Evolutionary conservation across 371 early-diverging fungal species (phyloP), one percentile per base, ranked within the genome.

Genomic region (Apophysomyces elegans): DNA sequence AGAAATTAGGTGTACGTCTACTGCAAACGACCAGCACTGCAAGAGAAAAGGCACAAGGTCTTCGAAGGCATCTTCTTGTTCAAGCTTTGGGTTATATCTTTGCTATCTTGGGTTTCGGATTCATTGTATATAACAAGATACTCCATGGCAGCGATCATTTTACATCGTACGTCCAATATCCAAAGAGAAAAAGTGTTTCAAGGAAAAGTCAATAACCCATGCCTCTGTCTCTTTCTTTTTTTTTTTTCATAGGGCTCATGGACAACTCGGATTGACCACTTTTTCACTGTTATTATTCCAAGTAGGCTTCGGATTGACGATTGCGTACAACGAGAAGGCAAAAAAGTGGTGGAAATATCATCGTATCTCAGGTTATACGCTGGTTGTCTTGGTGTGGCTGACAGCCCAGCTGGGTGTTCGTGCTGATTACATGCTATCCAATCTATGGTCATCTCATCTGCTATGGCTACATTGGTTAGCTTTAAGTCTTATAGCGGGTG

Each of bases 401-500:
- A 74, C 78, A 16, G 78, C 74, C 11, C 72, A 78, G 21, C 62
- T 79, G 6, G 85, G 85, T 37, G 76, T 79, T 13, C 73, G 77
- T 35, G 70, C 78, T 2, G 80, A 83, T 37, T 83, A 76, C 54
- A 77, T 79, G 65, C 56, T 62, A 12, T 70, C 68, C 43, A 76
- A 76, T 61, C 41, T 80, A 12, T 72, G 69, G 57, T 65, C 64
- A 2, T 44, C 61, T 1, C 47, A 75, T 18, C 47, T 79, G 13
- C 36, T 81, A 16, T 78, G 77, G 76, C 26, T 78, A 4, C 79
- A 81, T 62, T 77, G 75, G 69, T 45, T 79, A 0, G 76, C 75
- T 18, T 13, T 76, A 4, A 9, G 35, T 0, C 67, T 83, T 13
- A 69, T 79, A 1, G 61, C 58, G 1, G 41, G 63, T 14, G 84